These are phyloP conservation scores for Erysimum cheiranthoides DNA, from an alignment of 345 rosid species.

Conservation along the genomic window DNA sequence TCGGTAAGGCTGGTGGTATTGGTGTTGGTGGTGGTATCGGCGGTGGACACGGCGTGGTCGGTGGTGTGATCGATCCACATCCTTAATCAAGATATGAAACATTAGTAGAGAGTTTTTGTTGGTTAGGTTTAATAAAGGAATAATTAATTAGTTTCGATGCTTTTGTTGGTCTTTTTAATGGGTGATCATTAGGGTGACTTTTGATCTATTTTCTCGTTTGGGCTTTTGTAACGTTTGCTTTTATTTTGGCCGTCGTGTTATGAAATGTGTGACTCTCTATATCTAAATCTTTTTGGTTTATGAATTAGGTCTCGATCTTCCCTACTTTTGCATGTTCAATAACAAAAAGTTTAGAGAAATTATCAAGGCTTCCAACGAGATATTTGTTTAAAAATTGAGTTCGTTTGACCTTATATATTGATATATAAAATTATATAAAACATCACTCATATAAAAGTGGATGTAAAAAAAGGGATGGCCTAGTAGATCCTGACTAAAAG, in stretches of 20 bases:
- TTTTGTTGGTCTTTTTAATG: constrained; percentile 3
- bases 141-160: constrained; percentile 26
- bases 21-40: constrained; percentile 45
- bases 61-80: constrained; percentile 40
- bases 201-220: constrained; percentile 26
- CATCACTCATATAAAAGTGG: neutral
- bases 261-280: constrained; percentile 32
- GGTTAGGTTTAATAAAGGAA: constrained; percentile 17
- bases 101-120: constrained; percentile 19
- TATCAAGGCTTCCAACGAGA: neutral
- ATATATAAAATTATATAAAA: neutral
- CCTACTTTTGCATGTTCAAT: constrained; percentile 14
- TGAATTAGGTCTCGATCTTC: neutral
- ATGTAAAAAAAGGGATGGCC: neutral
- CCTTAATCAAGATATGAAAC: constrained; percentile 27
- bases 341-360: neutral
- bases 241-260: constrained; percentile 6
- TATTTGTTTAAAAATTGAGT: neutral
- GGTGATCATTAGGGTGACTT: constrained; percentile 24
- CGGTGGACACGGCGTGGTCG: constrained; percentile 39
- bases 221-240: constrained; percentile 22
- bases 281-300: constrained; percentile 12
- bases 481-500: no score
- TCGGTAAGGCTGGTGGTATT: constrained; percentile 37
- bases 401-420: neutral